phyloP scores from a whole-genome alignment of 2,329 filamentous ascomycete species.

The Pestalotiopsis sp. region DNA sequence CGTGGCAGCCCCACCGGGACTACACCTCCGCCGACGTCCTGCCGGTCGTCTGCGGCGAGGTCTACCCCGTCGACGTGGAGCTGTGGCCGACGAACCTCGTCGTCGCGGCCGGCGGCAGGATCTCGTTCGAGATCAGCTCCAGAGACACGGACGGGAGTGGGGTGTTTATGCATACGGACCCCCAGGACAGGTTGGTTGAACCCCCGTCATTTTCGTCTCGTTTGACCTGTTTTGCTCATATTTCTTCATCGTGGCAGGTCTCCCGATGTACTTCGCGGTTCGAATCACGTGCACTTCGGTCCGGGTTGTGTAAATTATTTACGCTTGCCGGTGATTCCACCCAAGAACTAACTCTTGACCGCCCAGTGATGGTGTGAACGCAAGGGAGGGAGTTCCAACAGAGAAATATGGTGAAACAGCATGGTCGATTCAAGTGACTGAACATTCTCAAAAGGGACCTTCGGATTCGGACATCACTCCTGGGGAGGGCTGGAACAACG shows the following conservation, averaged over 20 bases:
- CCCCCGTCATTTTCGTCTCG: neutral
- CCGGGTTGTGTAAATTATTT: neutral
- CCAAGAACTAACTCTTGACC: neutral
- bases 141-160: conserved; percentile 56
- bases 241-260: neutral
- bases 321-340: neutral
- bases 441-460: too few species aligned
- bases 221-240: neutral
- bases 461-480: too few species aligned
- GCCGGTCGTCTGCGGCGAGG: conserved; percentile 54
- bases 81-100: conserved; percentile 68
- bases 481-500: too few species aligned
- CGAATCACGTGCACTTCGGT: neutral
- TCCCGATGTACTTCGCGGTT: neutral
- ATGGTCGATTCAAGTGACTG: neutral
- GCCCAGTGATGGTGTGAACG: neutral
- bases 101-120: conserved; percentile 46
- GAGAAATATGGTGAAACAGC: neutral
- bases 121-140: conserved; percentile 49
- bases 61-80: conserved; percentile 65
- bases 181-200: conserved; percentile 40
- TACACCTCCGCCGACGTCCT: conserved; percentile 60
- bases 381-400: neutral
- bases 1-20: conserved; percentile 60
- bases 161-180: conserved; percentile 48